phyloP scores from a whole-genome alignment of 1,284 basidiomycete species.

The Sanghuangporus baumii region DNA sequence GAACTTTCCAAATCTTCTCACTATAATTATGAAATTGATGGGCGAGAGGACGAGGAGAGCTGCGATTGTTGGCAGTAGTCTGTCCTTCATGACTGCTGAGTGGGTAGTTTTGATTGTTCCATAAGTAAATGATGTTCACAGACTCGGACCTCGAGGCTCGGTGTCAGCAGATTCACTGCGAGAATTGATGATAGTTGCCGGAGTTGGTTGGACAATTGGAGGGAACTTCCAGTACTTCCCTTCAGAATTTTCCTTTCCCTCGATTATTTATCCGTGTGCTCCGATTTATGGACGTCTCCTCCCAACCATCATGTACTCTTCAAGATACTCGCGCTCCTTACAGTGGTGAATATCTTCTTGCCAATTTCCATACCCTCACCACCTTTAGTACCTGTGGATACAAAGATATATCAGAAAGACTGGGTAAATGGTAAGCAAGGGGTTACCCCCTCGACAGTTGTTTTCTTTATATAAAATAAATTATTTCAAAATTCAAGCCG shows the following conservation, averaged over 20 bases:
- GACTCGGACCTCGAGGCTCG: background rate
- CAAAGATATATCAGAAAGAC: background rate
- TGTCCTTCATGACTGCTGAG: constrained; percentile 6
- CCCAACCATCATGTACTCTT: background rate
- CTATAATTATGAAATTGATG: constrained; percentile 9
- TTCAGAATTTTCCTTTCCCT: background rate
- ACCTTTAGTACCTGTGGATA: background rate
- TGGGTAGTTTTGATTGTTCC: too few species aligned
- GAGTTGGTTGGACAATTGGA: background rate
- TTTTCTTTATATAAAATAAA: background rate
- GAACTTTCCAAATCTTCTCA: background rate
- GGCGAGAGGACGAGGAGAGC: constrained; percentile 9
- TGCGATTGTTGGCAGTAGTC: constrained; percentile 1
- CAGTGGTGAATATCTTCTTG: constrained; percentile 9
- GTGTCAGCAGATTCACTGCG: background rate
- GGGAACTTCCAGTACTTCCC: background rate
- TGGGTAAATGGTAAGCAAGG: background rate
- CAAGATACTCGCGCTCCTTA: constrained; percentile 2
- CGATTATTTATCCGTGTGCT: background rate
- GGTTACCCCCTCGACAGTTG: background rate
- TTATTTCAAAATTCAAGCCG: background rate
- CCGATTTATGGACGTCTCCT: background rate
- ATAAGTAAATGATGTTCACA: background rate
- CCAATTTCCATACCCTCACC: constrained; percentile 8
- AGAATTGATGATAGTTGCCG: background rate